Base-by-base conservation (phyloP, 345 rosid species). In the Carallia brachiata region DNA sequence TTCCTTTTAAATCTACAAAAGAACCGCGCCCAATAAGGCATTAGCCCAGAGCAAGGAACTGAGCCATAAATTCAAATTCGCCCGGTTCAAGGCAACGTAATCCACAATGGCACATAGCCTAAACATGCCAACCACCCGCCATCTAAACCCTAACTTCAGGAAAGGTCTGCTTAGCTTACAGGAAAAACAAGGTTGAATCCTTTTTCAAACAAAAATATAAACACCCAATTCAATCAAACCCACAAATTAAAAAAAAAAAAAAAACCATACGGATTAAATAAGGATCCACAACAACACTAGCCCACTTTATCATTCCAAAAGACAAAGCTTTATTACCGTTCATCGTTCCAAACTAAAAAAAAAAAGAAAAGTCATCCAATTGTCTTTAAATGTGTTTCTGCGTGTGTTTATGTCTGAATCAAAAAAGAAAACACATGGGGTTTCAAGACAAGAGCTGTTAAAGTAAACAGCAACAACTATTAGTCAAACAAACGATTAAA, bases 131-230 rank as follows among this genome's bases (percentile, higher is more conserved):
- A 19, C 55, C 34, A 68, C 59, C 48, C 57, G 23, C 57, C 34
- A 62, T 31, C 31, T 27, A 57, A 62, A 75, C 68, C 75, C 74
- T 70, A 75, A 70, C 52, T 44, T 31, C 66, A 69, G 44, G 16
- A 57, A 59, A 13, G 16, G 36, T 7, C 16, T 19, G 53, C 70
- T 17, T 44, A 58, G 1, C 32, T 58, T 19, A 56, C 62, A 67
- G 6, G 19, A 16, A 23, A 40, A 50, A 28, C 68, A 54, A 34
- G 59, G 15, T 23, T 2, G 50, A 55, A 68, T 9, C 23, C 23
- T 27, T 56, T 56, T 27, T 56, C 31, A 56, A 27, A 27, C 31
- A 56, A 44, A 44, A 44, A 44, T 23, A 23, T 23, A 23, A 23
- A 23, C 23, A 23, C 23, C 23, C 23, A 23, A 23, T 5, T 12